Evolutionary conservation across 2,329 filamentous ascomycete species (phyloP).

Genomic region (Beauveria pseudobassiana): DNA sequence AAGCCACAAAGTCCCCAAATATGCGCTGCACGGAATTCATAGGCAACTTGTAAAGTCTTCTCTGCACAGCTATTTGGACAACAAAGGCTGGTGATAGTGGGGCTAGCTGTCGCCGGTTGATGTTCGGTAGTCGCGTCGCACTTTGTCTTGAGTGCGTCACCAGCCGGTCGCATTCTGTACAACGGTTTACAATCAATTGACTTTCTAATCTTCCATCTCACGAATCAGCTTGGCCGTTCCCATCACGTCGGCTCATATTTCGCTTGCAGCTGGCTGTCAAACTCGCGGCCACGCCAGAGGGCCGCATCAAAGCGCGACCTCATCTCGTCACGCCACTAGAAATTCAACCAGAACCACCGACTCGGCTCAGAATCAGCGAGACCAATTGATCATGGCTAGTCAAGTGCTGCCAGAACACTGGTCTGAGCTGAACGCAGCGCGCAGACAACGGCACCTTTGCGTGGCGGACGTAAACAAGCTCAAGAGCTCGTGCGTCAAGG

Average conservation of each 20-base stretch:
- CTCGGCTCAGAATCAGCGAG: neutral
- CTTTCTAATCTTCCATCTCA: neutral
- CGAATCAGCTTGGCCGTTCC: neutral
- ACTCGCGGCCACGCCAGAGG: neutral
- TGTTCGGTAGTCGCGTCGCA: conserved; percentile 7
- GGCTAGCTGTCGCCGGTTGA: neutral
- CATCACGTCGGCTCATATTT: neutral
- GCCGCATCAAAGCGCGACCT: neutral
- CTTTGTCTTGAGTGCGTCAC: neutral
- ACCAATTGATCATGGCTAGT: conserved; percentile 5
- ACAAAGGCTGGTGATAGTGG: conserved; percentile 5
- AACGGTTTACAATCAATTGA: neutral
- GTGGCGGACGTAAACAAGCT: conserved; percentile 35
- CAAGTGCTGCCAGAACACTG: conserved; percentile 30
- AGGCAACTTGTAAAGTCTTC: neutral
- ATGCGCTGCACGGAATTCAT: neutral
- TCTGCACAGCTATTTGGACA: neutral
- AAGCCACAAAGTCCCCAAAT: neutral
- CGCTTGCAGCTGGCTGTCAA: neutral
- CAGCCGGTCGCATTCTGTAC: neutral
- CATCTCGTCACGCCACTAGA: neutral
- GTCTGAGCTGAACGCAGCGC: conserved; percentile 29
- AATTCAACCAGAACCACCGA: neutral
- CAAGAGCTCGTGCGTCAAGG: conserved; percentile 32
- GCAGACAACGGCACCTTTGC: conserved; percentile 27